Base-by-base conservation (phyloP, 352 stramenopile genomes). In the Pythium coloratum region DNA sequence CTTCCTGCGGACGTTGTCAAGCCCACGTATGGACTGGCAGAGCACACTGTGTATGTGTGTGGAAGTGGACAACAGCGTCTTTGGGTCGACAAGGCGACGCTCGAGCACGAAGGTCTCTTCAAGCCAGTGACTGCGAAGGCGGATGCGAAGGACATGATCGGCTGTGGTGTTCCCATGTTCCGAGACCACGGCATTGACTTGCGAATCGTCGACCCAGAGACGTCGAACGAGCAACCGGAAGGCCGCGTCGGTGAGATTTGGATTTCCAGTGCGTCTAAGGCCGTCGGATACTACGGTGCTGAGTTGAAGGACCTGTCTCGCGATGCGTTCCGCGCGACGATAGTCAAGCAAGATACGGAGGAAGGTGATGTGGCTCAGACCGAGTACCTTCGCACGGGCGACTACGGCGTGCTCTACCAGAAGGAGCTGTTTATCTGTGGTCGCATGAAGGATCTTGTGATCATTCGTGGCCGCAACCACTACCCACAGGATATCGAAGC, bases 401-500 rank as follows among this genome's bases (percentile, higher is more conserved):
- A 99, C 82, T 82, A 99, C 36, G 98, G 97, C 5, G 99, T 99
- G 69, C 66, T 99, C 3, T 94, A 98, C 71, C 78, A 97, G 18
- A 74, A 91, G 20, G 95, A 99, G 69, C 73, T 97, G 16, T 99
- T 99, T 80, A 97, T 99, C 55, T 99, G 96, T 77, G 98, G 98
- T 7, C 87, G 98, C 44, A 88, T 98, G 55, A 99, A 99, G 79
- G 98, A 99, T 74, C 76, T 99, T 24, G 97, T 99, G 59, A 99
- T 99, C 76, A 92, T 99, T 51, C 88, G 95, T n/a, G 98, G 98
- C 8, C 81, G 96, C 2, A 99, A 99, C 77, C 96, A 99, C 74
- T 99, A 99, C 72, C 98, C 98, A 7, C 97, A 99, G 76, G 98
- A 99, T 73, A 86, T 99, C 24, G 98, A 99, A 70, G 81, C 87